A percentile compares a stretch with the other conserved stretches of the same genome.
These are phyloP conservation scores for Botrytis fabae DNA, from an alignment of 2,329 filamentous ascomycete genomes.

Conservation along the genomic window DNA sequence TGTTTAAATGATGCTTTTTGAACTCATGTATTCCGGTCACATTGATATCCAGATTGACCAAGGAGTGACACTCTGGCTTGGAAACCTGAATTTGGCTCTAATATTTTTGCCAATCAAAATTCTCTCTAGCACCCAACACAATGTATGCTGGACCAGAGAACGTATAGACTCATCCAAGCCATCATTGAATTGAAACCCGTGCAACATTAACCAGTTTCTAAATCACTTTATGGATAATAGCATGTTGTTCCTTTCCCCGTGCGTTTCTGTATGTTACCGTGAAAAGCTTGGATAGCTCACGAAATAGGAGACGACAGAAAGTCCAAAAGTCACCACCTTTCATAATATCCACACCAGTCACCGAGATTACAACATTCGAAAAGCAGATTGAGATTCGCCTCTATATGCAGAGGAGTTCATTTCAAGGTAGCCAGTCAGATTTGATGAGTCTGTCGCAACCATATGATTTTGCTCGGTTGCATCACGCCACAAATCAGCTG, in stretches of 20 bases:
- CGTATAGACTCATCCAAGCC: too few relatives aligned
- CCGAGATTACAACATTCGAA: neutral
- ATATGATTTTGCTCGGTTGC: neutral
- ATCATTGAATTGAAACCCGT: neutral
- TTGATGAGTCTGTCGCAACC: neutral
- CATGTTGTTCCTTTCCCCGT: neutral
- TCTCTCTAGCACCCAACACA: too few relatives aligned
- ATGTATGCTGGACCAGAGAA: too few relatives aligned
- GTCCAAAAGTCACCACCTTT: neutral
- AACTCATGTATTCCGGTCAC: too few relatives aligned
- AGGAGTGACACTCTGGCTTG: too few relatives aligned
- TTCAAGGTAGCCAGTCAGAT: neutral
- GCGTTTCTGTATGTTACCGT: neutral
- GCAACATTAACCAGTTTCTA: neutral
- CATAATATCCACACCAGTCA: neutral
- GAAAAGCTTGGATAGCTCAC: too few relatives aligned
- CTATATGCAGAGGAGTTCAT: too few relatives aligned
- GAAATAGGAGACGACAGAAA: neutral
- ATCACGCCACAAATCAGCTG: slow-evolving; percentile 22
- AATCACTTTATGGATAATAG: neutral
- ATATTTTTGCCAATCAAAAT: too few relatives aligned
- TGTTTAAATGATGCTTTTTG: too few relatives aligned
- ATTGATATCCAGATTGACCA: too few relatives aligned
- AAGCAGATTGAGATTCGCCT: neutral
- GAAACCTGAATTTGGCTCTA: too few relatives aligned